Evolutionary conservation across 2,329 filamentous ascomycete genomes (phyloP), one percentile per base, ranked within the genome.

Genomic region (Ambrosiella cleistominuta): DNA sequence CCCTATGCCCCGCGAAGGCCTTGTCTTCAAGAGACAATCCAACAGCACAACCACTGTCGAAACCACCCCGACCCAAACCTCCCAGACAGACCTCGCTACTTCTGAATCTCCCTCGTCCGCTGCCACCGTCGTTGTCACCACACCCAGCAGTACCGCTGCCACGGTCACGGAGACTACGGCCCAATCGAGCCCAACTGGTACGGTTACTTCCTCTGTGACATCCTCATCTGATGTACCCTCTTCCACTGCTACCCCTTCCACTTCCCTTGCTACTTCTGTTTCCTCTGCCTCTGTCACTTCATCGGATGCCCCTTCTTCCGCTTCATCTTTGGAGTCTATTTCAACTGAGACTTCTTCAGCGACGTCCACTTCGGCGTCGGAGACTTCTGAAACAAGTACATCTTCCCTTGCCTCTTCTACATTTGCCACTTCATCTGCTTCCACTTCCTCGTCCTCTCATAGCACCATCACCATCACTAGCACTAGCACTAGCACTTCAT

Each of bases 331-430:
- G 40, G 11, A 3, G 40, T 51, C 4, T 3, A 45, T 17, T 3
- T 49, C 39, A 8, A 52, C 60, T 37, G 62, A 54, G 47, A 54
- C 61, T 42, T 45, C 58, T 27, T 40, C 51, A 47, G 59, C 61
- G 52, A 44, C 60, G 39, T 37, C 56, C 44, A 37, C 45, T 17
- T 60, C 60, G 13, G 56, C 60, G 57, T 35, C 61, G 52, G 58
- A 62, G 45, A 64, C 66, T 59, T 66, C 64, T 61, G 65, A 66
- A 60, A 64, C 64, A 60, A 65, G 66, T 61, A 65, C 63, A 54
- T 63, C 63, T 55, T 61, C 61, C 44, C 45, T 59, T n/a, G 58
- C 63, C 42, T 61, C 62, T 55, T 56, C 61, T 13, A 62, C 64
- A 27, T 45, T 58, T 60, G 39, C 37, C 13, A 55, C 53, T 52